Percentiles rank a stretch among this genome's conserved stretches.
These are phyloP conservation scores for Neonothopanus nambi DNA, from an alignment of 1,284 basidiomycete genomes.

Conservation along the genomic window DNA sequence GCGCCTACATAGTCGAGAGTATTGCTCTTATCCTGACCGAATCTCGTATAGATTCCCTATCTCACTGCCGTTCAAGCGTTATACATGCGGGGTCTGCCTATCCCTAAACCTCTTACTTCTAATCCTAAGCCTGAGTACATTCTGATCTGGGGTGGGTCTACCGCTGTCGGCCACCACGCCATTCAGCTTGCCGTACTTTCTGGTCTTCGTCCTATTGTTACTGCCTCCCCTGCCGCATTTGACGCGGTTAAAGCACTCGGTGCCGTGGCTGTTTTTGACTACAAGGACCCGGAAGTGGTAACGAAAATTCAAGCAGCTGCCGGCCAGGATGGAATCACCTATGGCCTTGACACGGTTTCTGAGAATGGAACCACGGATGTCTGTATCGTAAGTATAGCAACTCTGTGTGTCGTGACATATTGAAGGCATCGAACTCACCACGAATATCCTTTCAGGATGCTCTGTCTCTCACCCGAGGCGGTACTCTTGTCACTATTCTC, in stretches of 20 bases:
- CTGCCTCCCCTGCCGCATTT: constrained; percentile 29
- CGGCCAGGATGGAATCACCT: too few relatives aligned
- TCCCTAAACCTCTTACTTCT: constrained; percentile 10
- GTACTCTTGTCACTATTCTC: background rate
- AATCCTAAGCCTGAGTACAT: background rate
- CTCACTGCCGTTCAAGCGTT: background rate
- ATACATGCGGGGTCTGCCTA: background rate
- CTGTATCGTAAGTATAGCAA: background rate
- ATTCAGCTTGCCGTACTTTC: too few relatives aligned
- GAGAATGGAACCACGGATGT: background rate
- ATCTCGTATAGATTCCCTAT: too few relatives aligned
- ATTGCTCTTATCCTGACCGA: too few relatives aligned
- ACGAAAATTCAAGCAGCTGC: too few relatives aligned
- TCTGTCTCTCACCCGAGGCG: background rate
- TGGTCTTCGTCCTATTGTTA: constrained; percentile 38
- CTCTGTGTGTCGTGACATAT: too few relatives aligned
- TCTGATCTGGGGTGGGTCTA: too few relatives aligned
- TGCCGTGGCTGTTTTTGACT: constrained; percentile 39
- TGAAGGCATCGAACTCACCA: background rate
- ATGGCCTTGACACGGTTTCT: too few relatives aligned
- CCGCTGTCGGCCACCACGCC: too few relatives aligned
- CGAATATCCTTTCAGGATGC: background rate
- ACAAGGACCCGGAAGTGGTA: too few relatives aligned
- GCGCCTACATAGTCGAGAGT: too few relatives aligned
- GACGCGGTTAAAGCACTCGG: constrained; percentile 19